Evolutionary conservation across 176 grass and related monocot species (phyloP).

Genomic region (Cymbopogon citratus): DNA sequence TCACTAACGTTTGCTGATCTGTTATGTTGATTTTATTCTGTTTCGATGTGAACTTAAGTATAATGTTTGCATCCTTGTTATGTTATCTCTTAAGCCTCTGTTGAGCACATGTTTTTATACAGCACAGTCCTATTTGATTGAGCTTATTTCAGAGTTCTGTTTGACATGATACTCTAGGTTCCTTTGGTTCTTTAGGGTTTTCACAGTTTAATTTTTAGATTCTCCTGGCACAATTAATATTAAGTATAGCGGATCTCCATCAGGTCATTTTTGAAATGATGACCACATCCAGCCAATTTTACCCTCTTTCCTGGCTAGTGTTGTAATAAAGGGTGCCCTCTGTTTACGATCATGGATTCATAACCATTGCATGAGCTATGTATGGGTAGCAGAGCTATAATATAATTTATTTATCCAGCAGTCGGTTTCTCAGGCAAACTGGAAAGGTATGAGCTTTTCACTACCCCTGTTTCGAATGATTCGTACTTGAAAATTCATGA

Average conservation of each 20-base stretch:
- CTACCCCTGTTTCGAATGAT: background rate
- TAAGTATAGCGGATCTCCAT: background rate
- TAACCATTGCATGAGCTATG: background rate
- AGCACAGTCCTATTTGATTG: background rate
- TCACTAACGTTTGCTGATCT: background rate
- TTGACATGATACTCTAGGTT: background rate
- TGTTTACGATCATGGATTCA: background rate
- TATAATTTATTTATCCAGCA: background rate
- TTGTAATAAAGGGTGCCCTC: background rate
- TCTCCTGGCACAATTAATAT: background rate
- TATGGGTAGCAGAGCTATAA: background rate
- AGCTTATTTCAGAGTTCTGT: background rate
- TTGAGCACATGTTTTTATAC: background rate
- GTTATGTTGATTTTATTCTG: background rate
- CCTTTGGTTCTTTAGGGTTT: background rate
- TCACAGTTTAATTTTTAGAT: background rate
- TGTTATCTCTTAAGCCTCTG: background rate
- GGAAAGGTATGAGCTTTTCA: background rate
- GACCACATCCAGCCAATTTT: background rate
- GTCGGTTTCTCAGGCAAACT: background rate
- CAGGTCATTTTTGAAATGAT: background rate
- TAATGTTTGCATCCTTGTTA: background rate
- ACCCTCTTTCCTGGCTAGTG: background rate
- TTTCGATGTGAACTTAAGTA: background rate
- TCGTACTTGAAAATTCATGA: constrained; percentile 23